phyloP scores from a whole-genome alignment of 768 basidiomycete species.

The Suillus subaureus region DNA sequence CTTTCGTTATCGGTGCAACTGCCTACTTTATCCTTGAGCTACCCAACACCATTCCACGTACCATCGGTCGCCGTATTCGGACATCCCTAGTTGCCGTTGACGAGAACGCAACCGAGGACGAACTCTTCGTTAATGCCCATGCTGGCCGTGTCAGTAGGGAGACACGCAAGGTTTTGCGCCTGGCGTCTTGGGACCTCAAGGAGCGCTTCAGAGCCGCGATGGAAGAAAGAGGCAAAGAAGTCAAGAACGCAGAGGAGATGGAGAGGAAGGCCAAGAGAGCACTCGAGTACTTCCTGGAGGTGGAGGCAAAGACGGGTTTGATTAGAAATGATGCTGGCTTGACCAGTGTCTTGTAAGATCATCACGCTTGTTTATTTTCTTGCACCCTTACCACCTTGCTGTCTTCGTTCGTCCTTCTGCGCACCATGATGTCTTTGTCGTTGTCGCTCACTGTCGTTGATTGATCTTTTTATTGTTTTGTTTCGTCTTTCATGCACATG shows the following conservation, averaged over 20 bases:
- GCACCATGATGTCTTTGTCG: not conserved
- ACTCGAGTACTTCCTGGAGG: constrained; percentile 65
- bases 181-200: constrained; percentile 88
- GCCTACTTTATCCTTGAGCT: constrained; percentile 87
- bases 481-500: constrained; percentile 10
- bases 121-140: constrained; percentile 68
- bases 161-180: constrained; percentile 89
- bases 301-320: constrained; percentile 46
- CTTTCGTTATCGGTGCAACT: constrained; percentile 68
- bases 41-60: constrained; percentile 85
- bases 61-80: constrained; percentile 83
- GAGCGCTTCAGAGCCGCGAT: constrained; percentile 80
- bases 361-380: constrained; percentile 5
- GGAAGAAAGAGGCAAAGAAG: constrained; percentile 80
- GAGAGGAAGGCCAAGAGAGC: constrained; percentile 74
- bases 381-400: not conserved
- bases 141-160: constrained; percentile 74
- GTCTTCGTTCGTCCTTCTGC: not conserved
- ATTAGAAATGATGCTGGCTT: constrained; percentile 34
- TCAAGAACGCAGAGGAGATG: constrained; percentile 72
- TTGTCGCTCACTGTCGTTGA: constrained; percentile 7
- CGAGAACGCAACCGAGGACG: constrained; percentile 49
- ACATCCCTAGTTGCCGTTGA: constrained; percentile 55
- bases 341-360: constrained; percentile 15
- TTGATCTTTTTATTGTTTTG: not conserved